Evolutionary conservation across 2,329 filamentous ascomycete genomes (phyloP).

Genomic region (Xylaria sp.): DNA sequence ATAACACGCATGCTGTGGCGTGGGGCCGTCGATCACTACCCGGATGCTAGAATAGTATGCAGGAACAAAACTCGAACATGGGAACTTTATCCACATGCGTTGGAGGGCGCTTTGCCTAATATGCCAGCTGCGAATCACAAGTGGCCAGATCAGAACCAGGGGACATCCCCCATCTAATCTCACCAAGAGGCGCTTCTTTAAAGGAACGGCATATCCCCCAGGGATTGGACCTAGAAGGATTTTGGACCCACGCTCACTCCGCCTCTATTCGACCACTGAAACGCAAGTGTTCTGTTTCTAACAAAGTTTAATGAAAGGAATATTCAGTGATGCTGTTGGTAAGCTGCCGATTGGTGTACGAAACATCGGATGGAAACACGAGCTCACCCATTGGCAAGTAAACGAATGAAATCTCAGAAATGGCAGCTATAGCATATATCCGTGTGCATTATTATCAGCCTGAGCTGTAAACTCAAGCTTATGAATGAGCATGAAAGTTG

Average conservation of each 20-base stretch:
- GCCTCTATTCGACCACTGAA: conserved; percentile 26
- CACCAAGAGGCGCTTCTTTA: conserved; percentile 12
- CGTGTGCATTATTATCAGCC: neutral
- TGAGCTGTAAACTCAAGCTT: neutral
- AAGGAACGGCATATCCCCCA: conserved; percentile 21
- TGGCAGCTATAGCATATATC: neutral
- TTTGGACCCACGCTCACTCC: conserved; percentile 7
- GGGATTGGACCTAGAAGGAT: conserved; percentile 19
- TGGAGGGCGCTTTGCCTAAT: conserved; percentile 24
- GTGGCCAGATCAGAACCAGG: conserved; percentile 22
- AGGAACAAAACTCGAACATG: conserved; percentile 32
- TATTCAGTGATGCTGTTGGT: conserved; percentile 30
- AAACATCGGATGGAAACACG: conserved; percentile 5
- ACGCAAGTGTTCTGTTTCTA: conserved; percentile 25
- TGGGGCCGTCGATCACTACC: conserved; percentile 25
- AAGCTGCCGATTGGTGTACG: conserved; percentile 34
- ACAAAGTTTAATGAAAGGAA: conserved; percentile 36
- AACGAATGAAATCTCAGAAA: neutral
- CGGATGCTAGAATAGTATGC: conserved; percentile 24
- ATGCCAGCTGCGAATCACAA: conserved; percentile 31
- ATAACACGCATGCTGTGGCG: conserved; percentile 20
- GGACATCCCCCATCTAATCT: conserved; percentile 32
- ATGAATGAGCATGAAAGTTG: neutral
- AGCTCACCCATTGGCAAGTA: neutral
- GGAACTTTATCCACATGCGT: conserved; percentile 3